Percentiles rank a stretch among this genome's conserved stretches.
Evolutionary conservation across 1,284 basidiomycete genomes (phyloP).

Genomic region (Naganishia sp.): DNA sequence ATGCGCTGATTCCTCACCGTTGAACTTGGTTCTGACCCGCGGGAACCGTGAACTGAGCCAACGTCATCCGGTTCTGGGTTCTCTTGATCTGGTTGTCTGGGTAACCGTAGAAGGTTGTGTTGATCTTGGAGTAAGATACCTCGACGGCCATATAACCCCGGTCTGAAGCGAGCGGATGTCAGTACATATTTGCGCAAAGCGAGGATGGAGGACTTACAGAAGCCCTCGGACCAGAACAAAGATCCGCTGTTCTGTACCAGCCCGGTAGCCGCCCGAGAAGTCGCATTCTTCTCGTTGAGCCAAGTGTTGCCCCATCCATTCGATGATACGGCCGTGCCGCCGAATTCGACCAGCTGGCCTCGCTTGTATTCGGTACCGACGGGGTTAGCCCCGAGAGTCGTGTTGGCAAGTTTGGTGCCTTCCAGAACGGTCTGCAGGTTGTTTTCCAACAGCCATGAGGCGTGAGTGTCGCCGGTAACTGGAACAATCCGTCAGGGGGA

Average conservation of each 20-base stretch:
- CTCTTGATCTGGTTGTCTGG: slow-evolving; percentile 60
- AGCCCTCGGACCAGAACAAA: slow-evolving; percentile 67
- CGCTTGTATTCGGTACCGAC: slow-evolving; percentile 53
- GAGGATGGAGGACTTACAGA: slow-evolving; percentile 53
- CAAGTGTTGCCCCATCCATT: slow-evolving; percentile 59
- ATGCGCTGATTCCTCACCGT: slow-evolving; percentile 5
- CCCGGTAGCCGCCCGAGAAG: slow-evolving; percentile 50
- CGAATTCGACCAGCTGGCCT: slow-evolving; percentile 60
- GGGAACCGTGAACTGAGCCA: slow-evolving; percentile 23
- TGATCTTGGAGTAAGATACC: slow-evolving; percentile 57
- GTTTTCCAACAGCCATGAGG: slow-evolving; percentile 35
- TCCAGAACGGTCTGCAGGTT: slow-evolving; percentile 31
- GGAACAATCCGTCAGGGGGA: background rate
- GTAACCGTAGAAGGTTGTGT: slow-evolving; percentile 63
- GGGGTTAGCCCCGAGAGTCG: slow-evolving; percentile 23
- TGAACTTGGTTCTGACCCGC: slow-evolving; percentile 28
- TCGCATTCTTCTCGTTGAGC: slow-evolving; percentile 53
- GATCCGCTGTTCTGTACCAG: slow-evolving; percentile 59
- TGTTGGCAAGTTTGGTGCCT: slow-evolving; percentile 32
- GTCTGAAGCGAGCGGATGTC: slow-evolving; percentile 38
- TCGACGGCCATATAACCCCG: slow-evolving; percentile 53
- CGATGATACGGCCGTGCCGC: slow-evolving; percentile 65
- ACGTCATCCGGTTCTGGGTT: slow-evolving; percentile 60
- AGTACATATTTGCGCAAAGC: slow-evolving; percentile 14
- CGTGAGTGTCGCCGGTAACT: slow-evolving; percentile 67